Percentiles rank a stretch among this genome's conserved stretches.
Conservation (phyloP, 768 basidiomycete species). For the Dentipellis sp. region DNA sequence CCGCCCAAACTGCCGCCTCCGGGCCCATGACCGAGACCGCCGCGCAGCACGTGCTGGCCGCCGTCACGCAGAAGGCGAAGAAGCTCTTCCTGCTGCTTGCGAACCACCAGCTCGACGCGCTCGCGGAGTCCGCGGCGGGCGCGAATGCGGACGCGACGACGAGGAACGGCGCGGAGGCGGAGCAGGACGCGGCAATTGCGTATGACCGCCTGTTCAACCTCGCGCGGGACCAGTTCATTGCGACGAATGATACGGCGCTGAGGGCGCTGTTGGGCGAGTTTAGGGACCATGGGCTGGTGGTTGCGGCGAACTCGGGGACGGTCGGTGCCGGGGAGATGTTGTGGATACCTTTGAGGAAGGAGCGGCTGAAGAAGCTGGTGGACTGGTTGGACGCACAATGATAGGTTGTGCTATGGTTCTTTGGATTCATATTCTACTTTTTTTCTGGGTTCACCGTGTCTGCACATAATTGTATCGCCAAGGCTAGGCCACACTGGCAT, state of each 20-base stretch:
- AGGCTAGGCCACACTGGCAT: too few species aligned
- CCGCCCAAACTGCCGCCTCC: conserved; percentile 5
- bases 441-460: too few species aligned
- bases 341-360: conserved; percentile 84
- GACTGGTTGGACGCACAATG: conserved; percentile 6
- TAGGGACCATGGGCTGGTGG: conserved; percentile 82
- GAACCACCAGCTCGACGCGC: conserved; percentile 53
- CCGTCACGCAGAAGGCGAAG: conserved; percentile 81
- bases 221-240: conserved; percentile 79
- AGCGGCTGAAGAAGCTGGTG: conserved; percentile 45
- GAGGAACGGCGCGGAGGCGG: conserved; percentile 16
- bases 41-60: conserved; percentile 72
- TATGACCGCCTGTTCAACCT: conserved; percentile 64
- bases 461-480: too few species aligned
- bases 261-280: conserved; percentile 83
- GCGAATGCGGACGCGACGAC: conserved; percentile 14
- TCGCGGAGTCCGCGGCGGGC: conserved; percentile 30
- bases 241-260: conserved; percentile 79
- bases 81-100: conserved; percentile 73
- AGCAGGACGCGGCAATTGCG: conserved; percentile 46
- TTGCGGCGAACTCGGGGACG: conserved; percentile 26
- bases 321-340: conserved; percentile 44
- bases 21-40: conserved; percentile 62
- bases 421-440: not conserved
- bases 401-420: not conserved